These are phyloP conservation scores for Hypoxylon lenormandii DNA, from an alignment of 495 filamentous ascomycete species.

Conservation along the genomic window DNA sequence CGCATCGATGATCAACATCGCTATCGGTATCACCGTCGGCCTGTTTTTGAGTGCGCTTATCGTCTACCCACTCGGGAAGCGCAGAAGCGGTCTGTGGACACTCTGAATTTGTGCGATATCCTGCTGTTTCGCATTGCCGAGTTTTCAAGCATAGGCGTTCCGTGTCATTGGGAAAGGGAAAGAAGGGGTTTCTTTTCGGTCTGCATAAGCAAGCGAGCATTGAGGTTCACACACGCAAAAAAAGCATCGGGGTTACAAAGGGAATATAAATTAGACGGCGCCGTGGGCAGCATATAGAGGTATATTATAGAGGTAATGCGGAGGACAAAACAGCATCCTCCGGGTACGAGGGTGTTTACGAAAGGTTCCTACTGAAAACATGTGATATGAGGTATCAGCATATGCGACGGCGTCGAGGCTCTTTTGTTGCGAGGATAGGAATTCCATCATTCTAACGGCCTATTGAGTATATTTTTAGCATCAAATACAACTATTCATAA, in stretches of 20 bases:
- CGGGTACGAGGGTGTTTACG: slow-evolving; percentile 27
- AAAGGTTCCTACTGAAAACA: slow-evolving; percentile 31
- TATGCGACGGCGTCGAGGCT: slow-evolving; percentile 43
- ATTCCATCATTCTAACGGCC: not conserved
- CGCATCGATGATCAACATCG: slow-evolving; percentile 89
- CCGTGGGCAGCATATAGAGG: slow-evolving; percentile 42
- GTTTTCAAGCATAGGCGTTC: slow-evolving; percentile 33
- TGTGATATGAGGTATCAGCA: slow-evolving; percentile 46
- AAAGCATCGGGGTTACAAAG: slow-evolving; percentile 28
- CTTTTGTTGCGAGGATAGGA: slow-evolving; percentile 23
- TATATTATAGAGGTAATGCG: slow-evolving; percentile 45
- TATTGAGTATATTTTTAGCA: not conserved
- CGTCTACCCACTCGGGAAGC: slow-evolving; percentile 92
- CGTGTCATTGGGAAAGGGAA: slow-evolving; percentile 13
- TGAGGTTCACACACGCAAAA: slow-evolving; percentile 18
- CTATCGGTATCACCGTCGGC: slow-evolving; percentile 92
- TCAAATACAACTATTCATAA: not conserved
- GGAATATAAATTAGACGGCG: slow-evolving; percentile 40
- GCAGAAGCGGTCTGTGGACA: slow-evolving; percentile 86
- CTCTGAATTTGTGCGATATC: slow-evolving; percentile 66
- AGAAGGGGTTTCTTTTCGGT: slow-evolving; percentile 14
- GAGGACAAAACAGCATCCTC: slow-evolving; percentile 39
- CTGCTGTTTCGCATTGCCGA: not conserved
- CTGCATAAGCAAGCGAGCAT: slow-evolving; percentile 36
- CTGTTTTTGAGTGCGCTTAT: slow-evolving; percentile 86